Percentiles rank a stretch among this genome's conserved stretches.
phyloP scores from a whole-genome alignment of 1,284 basidiomycete genomes.

The Inonotus obliquus region DNA sequence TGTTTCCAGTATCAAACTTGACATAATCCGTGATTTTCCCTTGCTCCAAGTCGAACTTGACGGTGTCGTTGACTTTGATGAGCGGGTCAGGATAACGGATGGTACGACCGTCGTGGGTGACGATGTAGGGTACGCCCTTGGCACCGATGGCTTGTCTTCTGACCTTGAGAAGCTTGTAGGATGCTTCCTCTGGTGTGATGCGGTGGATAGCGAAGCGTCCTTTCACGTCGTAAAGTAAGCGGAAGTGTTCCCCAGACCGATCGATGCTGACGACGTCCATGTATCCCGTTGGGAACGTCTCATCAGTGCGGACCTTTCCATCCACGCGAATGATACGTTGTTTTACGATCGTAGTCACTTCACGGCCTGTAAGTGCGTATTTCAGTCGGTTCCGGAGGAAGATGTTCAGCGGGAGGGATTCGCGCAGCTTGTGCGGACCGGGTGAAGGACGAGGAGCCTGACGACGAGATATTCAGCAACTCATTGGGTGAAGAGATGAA shows the following conservation, averaged over 20 bases:
- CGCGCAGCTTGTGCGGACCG: slow-evolving; percentile 98
- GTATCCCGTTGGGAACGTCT: slow-evolving; percentile 96
- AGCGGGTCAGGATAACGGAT: slow-evolving; percentile 98
- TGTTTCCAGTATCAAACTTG: slow-evolving; percentile 97
- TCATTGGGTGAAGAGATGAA: slow-evolving; percentile 9
- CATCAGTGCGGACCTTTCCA: slow-evolving; percentile 97
- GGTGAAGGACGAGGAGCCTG: slow-evolving; percentile 95
- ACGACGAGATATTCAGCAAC: slow-evolving; percentile 7
- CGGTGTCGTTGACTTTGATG: slow-evolving; percentile 96
- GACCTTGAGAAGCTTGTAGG: slow-evolving; percentile 98
- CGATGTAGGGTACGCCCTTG: slow-evolving; percentile 93
- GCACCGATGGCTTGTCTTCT: slow-evolving; percentile 88
- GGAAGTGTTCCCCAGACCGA: slow-evolving; percentile 99
- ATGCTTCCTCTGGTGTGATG: slow-evolving; percentile 96
- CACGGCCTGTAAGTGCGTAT: slow-evolving; percentile 95
- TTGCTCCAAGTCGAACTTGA: slow-evolving; percentile 95
- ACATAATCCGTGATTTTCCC: slow-evolving; percentile 93
- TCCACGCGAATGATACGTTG: slow-evolving; percentile 99
- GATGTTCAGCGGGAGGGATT: slow-evolving; percentile 91
- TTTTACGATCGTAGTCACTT: slow-evolving; percentile 93
- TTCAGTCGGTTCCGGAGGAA: slow-evolving; percentile 99
- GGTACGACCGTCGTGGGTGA: slow-evolving; percentile 99
- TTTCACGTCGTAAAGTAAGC: slow-evolving; percentile 98
- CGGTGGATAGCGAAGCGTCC: slow-evolving; percentile 99
- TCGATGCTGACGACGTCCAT: slow-evolving; percentile 98